Conservation (phyloP, 208 protist genomes). For the Trypanosoma melophagium region DNA sequence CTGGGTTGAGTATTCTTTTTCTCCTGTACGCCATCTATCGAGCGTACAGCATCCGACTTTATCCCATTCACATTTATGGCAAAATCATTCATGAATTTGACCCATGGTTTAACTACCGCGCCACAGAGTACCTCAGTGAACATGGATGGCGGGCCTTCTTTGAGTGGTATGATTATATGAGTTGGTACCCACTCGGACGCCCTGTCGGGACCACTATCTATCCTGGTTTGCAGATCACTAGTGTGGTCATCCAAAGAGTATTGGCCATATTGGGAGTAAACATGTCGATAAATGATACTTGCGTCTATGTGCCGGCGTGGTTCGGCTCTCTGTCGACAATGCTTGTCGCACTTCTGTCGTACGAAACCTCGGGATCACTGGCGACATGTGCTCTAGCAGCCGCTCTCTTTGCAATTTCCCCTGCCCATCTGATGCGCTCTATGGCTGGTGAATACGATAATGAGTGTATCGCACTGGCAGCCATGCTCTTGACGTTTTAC, state of each 20-base stretch:
- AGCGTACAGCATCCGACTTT: slow-evolving; percentile 66
- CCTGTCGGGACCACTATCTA: slow-evolving; percentile 98
- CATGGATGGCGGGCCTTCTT: slow-evolving; percentile 96
- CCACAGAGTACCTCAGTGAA: slow-evolving; percentile 87
- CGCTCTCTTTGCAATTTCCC: slow-evolving; percentile 57
- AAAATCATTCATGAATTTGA: slow-evolving; percentile 93
- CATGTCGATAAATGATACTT: slow-evolving; percentile 95
- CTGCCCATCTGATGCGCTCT: slow-evolving; percentile 95
- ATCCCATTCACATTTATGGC: slow-evolving; percentile 78
- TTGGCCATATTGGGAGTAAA: slow-evolving; percentile 70
- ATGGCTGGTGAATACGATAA: slow-evolving; percentile 99
- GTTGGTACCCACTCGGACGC: slow-evolving; percentile 98
- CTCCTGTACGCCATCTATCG: slow-evolving; percentile 25
- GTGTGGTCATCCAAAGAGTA: slow-evolving; percentile 87
- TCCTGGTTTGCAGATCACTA: slow-evolving; percentile 97
- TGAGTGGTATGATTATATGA: slow-evolving; percentile 98
- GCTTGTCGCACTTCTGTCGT: slow-evolving; percentile 80
- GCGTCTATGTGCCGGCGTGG: slow-evolving; percentile 94
- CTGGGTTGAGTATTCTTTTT: slow-evolving; percentile 3
- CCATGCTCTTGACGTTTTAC: slow-evolving; percentile 95
- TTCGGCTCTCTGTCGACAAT: slow-evolving; percentile 93
- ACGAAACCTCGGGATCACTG: slow-evolving; percentile 71
- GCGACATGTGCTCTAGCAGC: slow-evolving; percentile 84
- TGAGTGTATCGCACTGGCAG: slow-evolving; percentile 97
- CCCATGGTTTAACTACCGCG: slow-evolving; percentile 94